These are phyloP conservation scores for Torulaspora microellipsoides DNA, from an alignment of 805 yeast species.

Conservation along the genomic window DNA sequence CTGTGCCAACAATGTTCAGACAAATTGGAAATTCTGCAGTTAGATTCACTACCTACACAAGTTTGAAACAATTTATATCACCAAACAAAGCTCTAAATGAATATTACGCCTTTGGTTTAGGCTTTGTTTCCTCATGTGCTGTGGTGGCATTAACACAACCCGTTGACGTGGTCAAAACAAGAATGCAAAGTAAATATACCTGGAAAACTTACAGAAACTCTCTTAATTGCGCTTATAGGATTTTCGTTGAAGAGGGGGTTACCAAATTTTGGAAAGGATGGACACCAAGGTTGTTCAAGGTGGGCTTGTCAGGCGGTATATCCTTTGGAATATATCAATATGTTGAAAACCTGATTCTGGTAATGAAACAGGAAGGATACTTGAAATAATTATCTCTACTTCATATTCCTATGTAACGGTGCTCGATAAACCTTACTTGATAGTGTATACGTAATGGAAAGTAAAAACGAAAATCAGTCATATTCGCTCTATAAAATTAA, in stretches of 20 bases:
- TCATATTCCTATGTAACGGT: not conserved
- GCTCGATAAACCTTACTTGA: not conserved
- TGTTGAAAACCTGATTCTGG: conserved; percentile 40
- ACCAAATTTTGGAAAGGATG: conserved; percentile 53
- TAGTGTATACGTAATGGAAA: not conserved
- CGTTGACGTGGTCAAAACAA: conserved; percentile 77
- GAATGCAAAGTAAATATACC: conserved; percentile 78
- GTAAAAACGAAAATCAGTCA: not conserved
- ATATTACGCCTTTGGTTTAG: conserved; percentile 39
- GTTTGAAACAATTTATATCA: conserved; percentile 63
- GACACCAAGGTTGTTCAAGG: conserved; percentile 65
- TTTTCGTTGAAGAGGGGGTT: conserved; percentile 44
- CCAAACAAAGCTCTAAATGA: conserved; percentile 38
- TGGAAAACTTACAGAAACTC: conserved; percentile 54
- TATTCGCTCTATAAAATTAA: not conserved
- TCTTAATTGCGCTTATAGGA: conserved; percentile 48
- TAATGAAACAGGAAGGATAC: conserved; percentile 21
- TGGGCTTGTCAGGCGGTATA: conserved; percentile 66
- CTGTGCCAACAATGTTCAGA: conserved; percentile 73
- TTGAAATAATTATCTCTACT: conserved; percentile 5
- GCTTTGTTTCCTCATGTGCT: conserved; percentile 62
- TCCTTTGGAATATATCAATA: conserved; percentile 60
- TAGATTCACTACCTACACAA: conserved; percentile 77
- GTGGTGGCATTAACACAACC: conserved; percentile 84
- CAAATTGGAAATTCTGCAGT: conserved; percentile 77